Evolutionary conservation across 2,329 filamentous ascomycete genomes (phyloP).

Genomic region (Geosmithia putterillii): DNA sequence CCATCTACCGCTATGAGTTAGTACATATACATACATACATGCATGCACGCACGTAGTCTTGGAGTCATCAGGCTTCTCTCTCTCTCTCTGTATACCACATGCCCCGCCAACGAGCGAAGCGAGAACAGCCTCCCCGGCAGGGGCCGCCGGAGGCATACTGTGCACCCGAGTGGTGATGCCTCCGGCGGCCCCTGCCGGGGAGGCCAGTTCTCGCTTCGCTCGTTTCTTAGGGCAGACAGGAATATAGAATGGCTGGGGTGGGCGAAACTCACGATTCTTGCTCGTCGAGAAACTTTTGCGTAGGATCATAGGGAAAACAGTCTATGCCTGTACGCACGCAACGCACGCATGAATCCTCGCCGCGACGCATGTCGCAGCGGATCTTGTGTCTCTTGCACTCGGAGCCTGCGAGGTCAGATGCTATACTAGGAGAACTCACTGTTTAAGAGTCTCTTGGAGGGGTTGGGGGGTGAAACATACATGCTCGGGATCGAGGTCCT

Average conservation of each 20-base stretch:
- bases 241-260: not conserved
- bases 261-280: conserved; percentile 5
- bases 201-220: too few species aligned
- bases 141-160: too few species aligned
- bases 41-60: not conserved
- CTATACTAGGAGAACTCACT: too few species aligned
- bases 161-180: too few species aligned
- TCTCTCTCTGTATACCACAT: too few species aligned
- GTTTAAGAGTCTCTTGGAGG: not conserved
- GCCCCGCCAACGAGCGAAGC: too few species aligned
- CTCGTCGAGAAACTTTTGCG: conserved; percentile 7
- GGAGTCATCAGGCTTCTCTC: not conserved
- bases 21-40: not conserved
- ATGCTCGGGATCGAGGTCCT: conserved; percentile 1
- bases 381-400: conserved; percentile 9
- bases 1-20: conserved; percentile 4
- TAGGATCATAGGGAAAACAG: conserved; percentile 5
- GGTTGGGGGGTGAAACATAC: not conserved
- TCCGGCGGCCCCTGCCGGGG: too few species aligned
- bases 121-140: too few species aligned
- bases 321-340: conserved; percentile 6
- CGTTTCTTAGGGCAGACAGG: not conserved
- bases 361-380: conserved; percentile 4
- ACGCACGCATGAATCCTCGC: conserved; percentile 2
- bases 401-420: conserved; percentile 2